Evolutionary conservation across 345 rosid species (phyloP).

Genomic region (Populus alba): DNA sequence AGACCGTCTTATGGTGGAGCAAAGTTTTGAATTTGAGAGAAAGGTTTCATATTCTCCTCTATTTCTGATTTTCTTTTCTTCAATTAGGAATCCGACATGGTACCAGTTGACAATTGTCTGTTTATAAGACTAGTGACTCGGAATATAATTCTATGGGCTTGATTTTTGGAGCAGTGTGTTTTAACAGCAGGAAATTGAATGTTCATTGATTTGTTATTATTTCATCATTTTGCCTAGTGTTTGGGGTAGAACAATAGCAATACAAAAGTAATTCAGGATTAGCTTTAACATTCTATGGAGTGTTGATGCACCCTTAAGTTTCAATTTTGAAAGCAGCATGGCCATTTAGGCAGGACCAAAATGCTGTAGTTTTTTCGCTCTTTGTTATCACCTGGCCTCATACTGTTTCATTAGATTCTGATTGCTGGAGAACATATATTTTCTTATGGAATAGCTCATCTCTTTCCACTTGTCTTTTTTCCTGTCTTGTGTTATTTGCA

Average conservation of each 20-base stretch:
- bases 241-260: background rate
- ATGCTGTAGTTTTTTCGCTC: background rate
- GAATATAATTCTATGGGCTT: background rate
- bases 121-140: background rate
- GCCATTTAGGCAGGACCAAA: background rate
- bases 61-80: background rate
- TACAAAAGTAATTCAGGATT: background rate
- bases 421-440: background rate
- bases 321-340: background rate
- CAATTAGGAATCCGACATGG: background rate
- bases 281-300: background rate
- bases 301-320: background rate
- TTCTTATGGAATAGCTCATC: background rate
- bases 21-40: conserved; percentile 33
- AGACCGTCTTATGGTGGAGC: conserved; percentile 41
- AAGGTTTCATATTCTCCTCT: conserved; percentile 19
- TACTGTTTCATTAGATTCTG: background rate
- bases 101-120: background rate
- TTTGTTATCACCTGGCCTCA: background rate
- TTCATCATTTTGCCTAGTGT: background rate
- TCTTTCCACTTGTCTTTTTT: background rate
- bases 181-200: background rate
- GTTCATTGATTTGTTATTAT: background rate
- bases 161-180: background rate
- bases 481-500: conserved; percentile 5